Conservation (phyloP, 306 rosid species). For the Cyamopsis tetragonoloba region DNA sequence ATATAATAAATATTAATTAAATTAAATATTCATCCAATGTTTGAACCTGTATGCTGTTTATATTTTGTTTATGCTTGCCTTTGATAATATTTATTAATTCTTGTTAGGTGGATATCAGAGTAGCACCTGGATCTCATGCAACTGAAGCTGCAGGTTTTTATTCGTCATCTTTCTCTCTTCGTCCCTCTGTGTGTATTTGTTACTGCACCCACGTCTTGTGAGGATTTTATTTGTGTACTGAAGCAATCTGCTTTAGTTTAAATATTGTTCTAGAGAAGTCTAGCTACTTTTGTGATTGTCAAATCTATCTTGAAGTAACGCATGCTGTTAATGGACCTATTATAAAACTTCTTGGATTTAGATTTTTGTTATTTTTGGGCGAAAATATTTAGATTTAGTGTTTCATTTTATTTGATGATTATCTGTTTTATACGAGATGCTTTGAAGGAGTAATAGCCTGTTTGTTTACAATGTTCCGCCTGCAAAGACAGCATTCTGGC, state of each 20-base stretch:
- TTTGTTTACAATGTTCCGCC: too few relatives aligned
- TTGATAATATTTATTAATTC: conserved; percentile 20
- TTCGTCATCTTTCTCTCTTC: conserved; percentile 6
- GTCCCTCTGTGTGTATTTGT: not conserved
- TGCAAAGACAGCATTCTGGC: not conserved
- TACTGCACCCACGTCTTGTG: not conserved
- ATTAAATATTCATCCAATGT: conserved; percentile 19
- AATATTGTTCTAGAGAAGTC: not conserved
- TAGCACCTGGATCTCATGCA: conserved; percentile 96
- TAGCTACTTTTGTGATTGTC: not conserved
- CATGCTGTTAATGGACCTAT: conserved; percentile 3
- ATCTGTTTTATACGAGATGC: not conserved
- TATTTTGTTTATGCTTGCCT: conserved; percentile 4
- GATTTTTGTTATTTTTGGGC: not conserved
- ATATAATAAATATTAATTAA: not conserved
- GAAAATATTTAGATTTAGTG: not conserved
- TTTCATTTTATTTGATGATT: conserved; percentile 13
- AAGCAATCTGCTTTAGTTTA: not conserved
- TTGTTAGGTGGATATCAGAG: conserved; percentile 82
- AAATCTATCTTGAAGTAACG: conserved; percentile 1
- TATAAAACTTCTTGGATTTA: conserved; percentile 1
- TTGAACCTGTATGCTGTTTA: not conserved
- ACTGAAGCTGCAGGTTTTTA: conserved; percentile 78
- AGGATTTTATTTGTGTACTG: conserved; percentile 2
- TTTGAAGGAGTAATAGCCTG: not conserved